phyloP scores from a whole-genome alignment of 202 grass and related monocot species.

The Cymbopogon flexuosus region DNA sequence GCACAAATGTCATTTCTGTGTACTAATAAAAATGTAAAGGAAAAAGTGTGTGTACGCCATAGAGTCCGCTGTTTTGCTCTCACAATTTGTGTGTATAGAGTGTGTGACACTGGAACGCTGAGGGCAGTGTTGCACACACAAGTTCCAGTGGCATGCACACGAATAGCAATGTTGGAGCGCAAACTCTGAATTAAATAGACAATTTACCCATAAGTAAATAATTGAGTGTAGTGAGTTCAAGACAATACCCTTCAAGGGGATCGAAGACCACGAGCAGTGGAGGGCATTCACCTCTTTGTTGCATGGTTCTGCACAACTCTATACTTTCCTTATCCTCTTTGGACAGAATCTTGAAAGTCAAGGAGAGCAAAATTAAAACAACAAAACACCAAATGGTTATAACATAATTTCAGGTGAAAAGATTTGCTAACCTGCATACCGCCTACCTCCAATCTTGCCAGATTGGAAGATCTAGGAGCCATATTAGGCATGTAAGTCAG shows the following conservation, averaged over 20 bases:
- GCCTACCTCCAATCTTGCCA: conserved; percentile 59
- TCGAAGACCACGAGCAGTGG: conserved; percentile 88
- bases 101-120: not conserved
- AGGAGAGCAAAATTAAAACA: conserved; percentile 11
- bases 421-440: conserved; percentile 72
- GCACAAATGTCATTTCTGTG: conserved; percentile 5
- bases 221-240: conserved; percentile 15
- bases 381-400: not conserved
- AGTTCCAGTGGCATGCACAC: not conserved
- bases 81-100: not conserved
- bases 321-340: conserved; percentile 77
- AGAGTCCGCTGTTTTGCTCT: not conserved
- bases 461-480: conserved; percentile 63
- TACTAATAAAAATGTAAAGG: not conserved
- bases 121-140: not conserved
- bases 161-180: not conserved
- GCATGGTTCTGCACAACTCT: conserved; percentile 67
- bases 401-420: conserved; percentile 16
- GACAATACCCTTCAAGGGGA: conserved; percentile 59
- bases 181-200: not conserved
- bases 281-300: conserved; percentile 74
- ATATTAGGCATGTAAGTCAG: conserved; percentile 58
- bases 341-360: conserved; percentile 51
- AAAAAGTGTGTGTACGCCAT: not conserved
- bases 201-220: not conserved